Conservation (phyloP, 2,329 filamentous ascomycete species). For the Pyricularia pennisetigena region DNA sequence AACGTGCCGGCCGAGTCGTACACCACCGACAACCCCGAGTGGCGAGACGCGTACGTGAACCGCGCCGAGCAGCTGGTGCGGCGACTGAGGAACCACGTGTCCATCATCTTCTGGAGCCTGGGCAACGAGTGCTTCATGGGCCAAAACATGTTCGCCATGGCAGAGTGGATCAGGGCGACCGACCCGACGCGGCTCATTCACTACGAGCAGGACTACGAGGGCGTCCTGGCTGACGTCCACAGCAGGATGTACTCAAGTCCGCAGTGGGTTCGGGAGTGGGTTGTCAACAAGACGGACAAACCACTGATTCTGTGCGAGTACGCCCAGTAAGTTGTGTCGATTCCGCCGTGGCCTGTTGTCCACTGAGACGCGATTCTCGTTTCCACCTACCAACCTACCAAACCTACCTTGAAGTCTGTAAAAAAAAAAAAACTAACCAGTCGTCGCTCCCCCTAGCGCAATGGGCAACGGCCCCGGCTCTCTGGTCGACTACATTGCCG, state of each 20-base stretch:
- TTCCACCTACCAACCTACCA: neutral
- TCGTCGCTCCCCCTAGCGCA: conserved; percentile 23
- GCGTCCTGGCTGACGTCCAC: neutral
- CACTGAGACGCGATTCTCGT: neutral
- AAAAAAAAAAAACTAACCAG: too few relatives aligned
- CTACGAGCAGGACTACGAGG: neutral
- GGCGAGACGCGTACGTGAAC: conserved; percentile 52
- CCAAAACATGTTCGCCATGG: neutral
- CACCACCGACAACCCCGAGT: conserved; percentile 44
- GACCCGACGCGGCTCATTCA: conserved; percentile 1
- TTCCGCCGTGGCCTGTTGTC: too few relatives aligned
- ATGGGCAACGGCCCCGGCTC: conserved; percentile 67
- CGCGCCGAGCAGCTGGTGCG: conserved; percentile 50
- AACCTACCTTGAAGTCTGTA: neutral
- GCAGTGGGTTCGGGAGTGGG: neutral
- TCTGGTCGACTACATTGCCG: conserved; percentile 56
- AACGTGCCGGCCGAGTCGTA: conserved; percentile 29
- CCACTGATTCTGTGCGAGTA: conserved; percentile 49
- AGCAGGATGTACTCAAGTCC: neutral
- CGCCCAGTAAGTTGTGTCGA: conserved; percentile 21
- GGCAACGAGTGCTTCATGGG: neutral
- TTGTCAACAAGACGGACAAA: conserved; percentile 35
- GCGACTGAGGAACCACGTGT: conserved; percentile 53
- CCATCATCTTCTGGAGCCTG: conserved; percentile 47
- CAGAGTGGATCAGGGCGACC: neutral